phyloP scores from a whole-genome alignment of 306 rosid genomes.

The Lathyrus sativus region DNA sequence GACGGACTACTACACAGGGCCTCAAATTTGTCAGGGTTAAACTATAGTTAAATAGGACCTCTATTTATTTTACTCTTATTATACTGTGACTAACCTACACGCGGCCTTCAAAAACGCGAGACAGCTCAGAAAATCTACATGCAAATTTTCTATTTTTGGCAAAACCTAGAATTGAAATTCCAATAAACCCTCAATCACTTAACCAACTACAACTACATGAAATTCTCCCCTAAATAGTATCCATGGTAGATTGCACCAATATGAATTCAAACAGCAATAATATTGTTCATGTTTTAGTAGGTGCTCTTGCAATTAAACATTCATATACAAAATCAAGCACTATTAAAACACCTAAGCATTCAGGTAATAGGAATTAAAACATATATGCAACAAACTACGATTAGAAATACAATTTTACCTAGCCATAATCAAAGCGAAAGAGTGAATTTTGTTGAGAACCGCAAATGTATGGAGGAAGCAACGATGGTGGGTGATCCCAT shows the following conservation, averaged over 20 bases:
- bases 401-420: neutral
- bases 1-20: too few relatives aligned
- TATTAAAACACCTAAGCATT: neutral
- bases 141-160: neutral
- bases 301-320: neutral
- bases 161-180: slow-evolving; percentile 17
- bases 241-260: slow-evolving; percentile 14
- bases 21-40: too few relatives aligned
- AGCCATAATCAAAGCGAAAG: slow-evolving; percentile 14
- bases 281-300: neutral
- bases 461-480: neutral
- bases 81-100: too few relatives aligned
- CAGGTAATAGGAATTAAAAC: neutral
- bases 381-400: neutral
- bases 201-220: slow-evolving; percentile 2
- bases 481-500: neutral
- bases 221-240: neutral
- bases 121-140: neutral
- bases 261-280: neutral
- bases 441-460: slow-evolving; percentile 27
- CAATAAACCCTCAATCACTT: neutral
- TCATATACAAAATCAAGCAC: neutral
- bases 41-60: too few relatives aligned
- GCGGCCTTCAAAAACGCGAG: too few relatives aligned
- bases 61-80: too few relatives aligned